phyloP scores from a whole-genome alignment of 768 basidiomycete species.

The Mrakia gelida region DNA sequence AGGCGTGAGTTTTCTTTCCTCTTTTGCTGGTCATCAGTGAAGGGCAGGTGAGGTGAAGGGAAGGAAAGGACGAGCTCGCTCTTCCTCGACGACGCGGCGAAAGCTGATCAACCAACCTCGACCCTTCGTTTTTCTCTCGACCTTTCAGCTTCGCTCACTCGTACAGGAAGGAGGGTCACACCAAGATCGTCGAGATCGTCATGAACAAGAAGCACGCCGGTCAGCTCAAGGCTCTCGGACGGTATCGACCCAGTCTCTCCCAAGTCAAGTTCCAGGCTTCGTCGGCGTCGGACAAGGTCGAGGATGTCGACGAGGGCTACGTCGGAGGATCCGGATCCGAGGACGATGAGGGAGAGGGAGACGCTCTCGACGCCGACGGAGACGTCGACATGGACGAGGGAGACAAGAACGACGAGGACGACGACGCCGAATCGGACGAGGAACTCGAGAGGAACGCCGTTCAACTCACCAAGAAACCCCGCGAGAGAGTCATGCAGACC shows the following conservation, averaged over 20 bases:
- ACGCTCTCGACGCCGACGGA: conserved; percentile 31
- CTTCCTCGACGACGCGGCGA: background rate
- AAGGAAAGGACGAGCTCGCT: background rate
- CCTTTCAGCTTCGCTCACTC: conserved; percentile 65
- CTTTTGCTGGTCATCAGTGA: background rate
- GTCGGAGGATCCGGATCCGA: conserved; percentile 43
- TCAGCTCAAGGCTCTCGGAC: conserved; percentile 52
- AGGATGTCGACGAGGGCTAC: conserved; percentile 47
- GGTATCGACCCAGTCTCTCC: conserved; percentile 74
- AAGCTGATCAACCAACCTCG: background rate
- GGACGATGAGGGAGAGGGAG: conserved; percentile 25
- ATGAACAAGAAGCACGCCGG: conserved; percentile 72
- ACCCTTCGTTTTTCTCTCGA: background rate
- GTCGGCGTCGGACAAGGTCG: conserved; percentile 20
- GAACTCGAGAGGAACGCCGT: conserved; percentile 47
- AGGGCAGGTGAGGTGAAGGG: background rate
- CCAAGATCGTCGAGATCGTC: conserved; percentile 92
- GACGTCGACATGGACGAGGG: conserved; percentile 42
- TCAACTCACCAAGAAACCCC: conserved; percentile 39
- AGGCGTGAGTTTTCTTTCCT: conserved; percentile 60
- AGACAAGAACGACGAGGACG: conserved; percentile 44
- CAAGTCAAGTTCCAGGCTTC: conserved; percentile 34
- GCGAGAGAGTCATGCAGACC: conserved; percentile 79
- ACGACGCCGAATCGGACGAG: conserved; percentile 54
- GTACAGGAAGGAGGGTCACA: conserved; percentile 87